Conservation (phyloP, 129 eudicot species). For the Flaveria brownii region DNA sequence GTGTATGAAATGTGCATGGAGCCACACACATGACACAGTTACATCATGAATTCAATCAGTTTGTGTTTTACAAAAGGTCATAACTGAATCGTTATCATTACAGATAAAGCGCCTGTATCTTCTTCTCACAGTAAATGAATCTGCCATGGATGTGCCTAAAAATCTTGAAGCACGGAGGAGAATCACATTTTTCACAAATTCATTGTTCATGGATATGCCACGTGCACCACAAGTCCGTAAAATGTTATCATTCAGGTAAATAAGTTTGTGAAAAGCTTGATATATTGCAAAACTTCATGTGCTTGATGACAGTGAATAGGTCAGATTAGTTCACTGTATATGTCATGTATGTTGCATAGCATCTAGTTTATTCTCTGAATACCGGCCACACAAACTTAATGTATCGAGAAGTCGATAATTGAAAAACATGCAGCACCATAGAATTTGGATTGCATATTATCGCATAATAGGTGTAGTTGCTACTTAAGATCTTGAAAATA, state of each 20-base stretch:
- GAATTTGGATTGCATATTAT: neutral
- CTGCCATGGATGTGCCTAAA: slow-evolving; percentile 92
- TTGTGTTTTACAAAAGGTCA: slow-evolving; percentile 9
- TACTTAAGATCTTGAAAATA: slow-evolving; percentile 16
- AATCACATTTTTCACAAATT: slow-evolving; percentile 92
- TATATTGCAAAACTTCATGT: slow-evolving; percentile 2
- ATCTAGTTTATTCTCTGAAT: slow-evolving; percentile 15
- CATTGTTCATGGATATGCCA: slow-evolving; percentile 98
- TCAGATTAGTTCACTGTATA: slow-evolving; percentile 8
- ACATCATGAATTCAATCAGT: slow-evolving; percentile 9
- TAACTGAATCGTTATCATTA: slow-evolving; percentile 24
- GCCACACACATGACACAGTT: slow-evolving; percentile 19
- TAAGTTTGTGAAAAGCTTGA: slow-evolving; percentile 7
- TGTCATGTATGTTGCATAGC: slow-evolving; percentile 13
- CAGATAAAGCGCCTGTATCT: slow-evolving; percentile 91
- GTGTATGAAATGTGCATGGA: slow-evolving; percentile 15
- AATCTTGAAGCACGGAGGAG: slow-evolving; percentile 98
- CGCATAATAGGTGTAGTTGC: slow-evolving; percentile 1
- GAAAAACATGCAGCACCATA: neutral
- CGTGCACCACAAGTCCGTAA: slow-evolving; percentile 96
- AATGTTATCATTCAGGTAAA: slow-evolving; percentile 96
- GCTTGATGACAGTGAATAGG: slow-evolving; percentile 4
- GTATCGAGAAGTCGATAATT: neutral
- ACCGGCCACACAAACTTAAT: slow-evolving; percentile 1
- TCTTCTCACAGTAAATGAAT: slow-evolving; percentile 93